phyloP scores from a whole-genome alignment of 768 basidiomycete genomes.

The Coprinopsis marcescibilis region DNA sequence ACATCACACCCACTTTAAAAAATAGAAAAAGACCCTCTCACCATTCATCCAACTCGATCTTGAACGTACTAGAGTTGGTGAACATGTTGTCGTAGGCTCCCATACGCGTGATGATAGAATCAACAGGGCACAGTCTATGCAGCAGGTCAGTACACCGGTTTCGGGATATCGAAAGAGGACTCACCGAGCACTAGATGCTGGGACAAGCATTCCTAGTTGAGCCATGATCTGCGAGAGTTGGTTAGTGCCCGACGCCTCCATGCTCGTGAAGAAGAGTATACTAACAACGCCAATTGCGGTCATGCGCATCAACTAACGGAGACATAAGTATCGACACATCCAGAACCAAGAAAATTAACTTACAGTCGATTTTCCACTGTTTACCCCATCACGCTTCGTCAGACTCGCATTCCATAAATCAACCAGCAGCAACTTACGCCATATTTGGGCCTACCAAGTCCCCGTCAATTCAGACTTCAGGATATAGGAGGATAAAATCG shows the following conservation, averaged over 20 bases:
- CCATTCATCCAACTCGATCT: constrained; percentile 98
- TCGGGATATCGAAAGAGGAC: constrained; percentile 12
- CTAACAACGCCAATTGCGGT: constrained; percentile 86
- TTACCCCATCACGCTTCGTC: not conserved
- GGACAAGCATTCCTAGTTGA: constrained; percentile 93
- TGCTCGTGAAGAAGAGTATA: constrained; percentile 6
- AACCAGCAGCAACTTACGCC: too few relatives aligned
- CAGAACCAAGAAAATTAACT: constrained; percentile 2
- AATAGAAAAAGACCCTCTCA: constrained; percentile 22
- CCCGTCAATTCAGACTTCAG: not conserved
- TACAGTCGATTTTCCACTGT: constrained; percentile 36
- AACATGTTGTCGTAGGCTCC: constrained; percentile 99
- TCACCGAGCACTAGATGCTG: constrained; percentile 74
- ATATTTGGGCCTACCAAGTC: constrained; percentile 65
- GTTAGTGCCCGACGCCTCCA: not conserved
- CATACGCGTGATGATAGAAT: constrained; percentile 94
- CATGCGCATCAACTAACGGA: constrained; percentile 78
- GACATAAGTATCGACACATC: not conserved
- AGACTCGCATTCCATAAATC: too few relatives aligned
- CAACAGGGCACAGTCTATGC: constrained; percentile 76
- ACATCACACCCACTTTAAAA: not conserved
- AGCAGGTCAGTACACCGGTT: constrained; percentile 2
- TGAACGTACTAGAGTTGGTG: constrained; percentile 91
- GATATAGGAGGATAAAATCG: not conserved
- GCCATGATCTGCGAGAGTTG: constrained; percentile 70